Conservation (phyloP, 2,329 filamentous ascomycete genomes). For the Pseudocercospora musae region DNA sequence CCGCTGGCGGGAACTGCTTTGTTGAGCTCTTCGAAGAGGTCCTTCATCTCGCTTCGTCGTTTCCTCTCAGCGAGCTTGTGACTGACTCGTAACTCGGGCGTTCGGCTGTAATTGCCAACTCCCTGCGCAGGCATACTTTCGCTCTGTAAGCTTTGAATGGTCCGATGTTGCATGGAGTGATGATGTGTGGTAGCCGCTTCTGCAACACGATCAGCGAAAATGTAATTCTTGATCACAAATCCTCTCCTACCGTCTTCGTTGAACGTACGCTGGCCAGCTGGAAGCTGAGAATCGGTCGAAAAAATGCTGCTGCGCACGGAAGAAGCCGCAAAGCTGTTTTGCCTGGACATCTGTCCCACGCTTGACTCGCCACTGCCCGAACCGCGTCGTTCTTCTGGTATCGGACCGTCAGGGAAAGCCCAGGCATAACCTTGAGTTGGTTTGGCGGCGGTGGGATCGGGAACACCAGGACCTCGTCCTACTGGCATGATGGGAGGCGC, state of each 20-base stretch:
- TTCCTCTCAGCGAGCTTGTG: constrained; percentile 85
- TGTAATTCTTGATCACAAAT: constrained; percentile 2
- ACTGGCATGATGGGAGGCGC: constrained; percentile 73
- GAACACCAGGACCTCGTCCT: constrained; percentile 61
- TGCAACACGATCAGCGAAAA: constrained; percentile 17
- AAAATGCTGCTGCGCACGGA: constrained; percentile 78
- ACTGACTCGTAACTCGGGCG: constrained; percentile 75
- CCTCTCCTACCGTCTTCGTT: constrained; percentile 54
- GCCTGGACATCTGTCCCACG: constrained; percentile 58
- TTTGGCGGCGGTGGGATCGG: constrained; percentile 64
- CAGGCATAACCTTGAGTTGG: constrained; percentile 80
- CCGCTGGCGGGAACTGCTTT: constrained; percentile 76
- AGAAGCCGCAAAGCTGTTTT: constrained; percentile 72
- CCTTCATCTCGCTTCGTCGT: constrained; percentile 83
- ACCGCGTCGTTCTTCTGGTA: constrained; percentile 49
- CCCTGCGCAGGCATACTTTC: constrained; percentile 55
- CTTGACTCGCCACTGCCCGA: constrained; percentile 50
- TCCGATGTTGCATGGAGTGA: constrained; percentile 72
- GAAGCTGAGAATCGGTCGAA: constrained; percentile 69
- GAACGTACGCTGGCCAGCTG: constrained; percentile 67
- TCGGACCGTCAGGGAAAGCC: constrained; percentile 75
- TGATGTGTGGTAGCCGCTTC: constrained; percentile 59
- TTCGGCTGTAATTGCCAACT: constrained; percentile 75
- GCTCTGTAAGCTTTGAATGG: constrained; percentile 61
- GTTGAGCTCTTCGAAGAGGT: constrained; percentile 75